Conservation (phyloP, 2,329 filamentous ascomycete species). For the Basipetospora chlamydospora region DNA sequence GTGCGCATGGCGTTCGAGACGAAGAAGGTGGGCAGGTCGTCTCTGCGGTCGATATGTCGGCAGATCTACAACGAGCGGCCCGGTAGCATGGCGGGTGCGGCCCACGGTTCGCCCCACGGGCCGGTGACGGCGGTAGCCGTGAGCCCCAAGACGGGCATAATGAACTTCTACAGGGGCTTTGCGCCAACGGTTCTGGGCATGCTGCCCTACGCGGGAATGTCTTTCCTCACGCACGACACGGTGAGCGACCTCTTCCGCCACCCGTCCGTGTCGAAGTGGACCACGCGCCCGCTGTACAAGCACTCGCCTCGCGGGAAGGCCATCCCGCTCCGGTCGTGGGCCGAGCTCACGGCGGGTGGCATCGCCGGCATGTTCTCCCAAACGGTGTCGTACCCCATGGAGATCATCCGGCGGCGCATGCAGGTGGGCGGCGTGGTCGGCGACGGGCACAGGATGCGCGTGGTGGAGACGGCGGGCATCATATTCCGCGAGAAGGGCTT, state of each 20-base stretch:
- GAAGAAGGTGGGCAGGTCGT: constrained; percentile 54
- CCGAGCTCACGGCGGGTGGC: constrained; percentile 73
- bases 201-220: constrained; percentile 91
- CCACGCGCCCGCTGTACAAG: constrained; percentile 51
- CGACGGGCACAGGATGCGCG: constrained; percentile 64
- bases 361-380: constrained; percentile 80
- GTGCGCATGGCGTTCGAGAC: constrained; percentile 94
- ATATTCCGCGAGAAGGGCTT: constrained; percentile 66
- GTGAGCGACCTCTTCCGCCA: constrained; percentile 70
- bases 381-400: constrained; percentile 83
- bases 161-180: constrained; percentile 94
- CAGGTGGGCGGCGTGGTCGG: constrained; percentile 92
- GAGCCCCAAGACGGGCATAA: constrained; percentile 51
- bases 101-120: constrained; percentile 23
- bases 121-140: constrained; percentile 25
- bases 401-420: constrained; percentile 86
- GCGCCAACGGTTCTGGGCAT: constrained; percentile 82
- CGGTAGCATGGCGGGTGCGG: constrained; percentile 17
- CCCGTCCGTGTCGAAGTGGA: constrained; percentile 52
- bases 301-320: constrained; percentile 42
- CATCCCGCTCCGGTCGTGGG: constrained; percentile 66
- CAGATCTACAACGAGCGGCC: constrained; percentile 75
- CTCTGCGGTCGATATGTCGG: constrained; percentile 60
- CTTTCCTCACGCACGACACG: constrained; percentile 89
- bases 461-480: constrained; percentile 61